Base-by-base conservation (phyloP, 495 filamentous ascomycete species). In the Gamarada debralockiae region DNA sequence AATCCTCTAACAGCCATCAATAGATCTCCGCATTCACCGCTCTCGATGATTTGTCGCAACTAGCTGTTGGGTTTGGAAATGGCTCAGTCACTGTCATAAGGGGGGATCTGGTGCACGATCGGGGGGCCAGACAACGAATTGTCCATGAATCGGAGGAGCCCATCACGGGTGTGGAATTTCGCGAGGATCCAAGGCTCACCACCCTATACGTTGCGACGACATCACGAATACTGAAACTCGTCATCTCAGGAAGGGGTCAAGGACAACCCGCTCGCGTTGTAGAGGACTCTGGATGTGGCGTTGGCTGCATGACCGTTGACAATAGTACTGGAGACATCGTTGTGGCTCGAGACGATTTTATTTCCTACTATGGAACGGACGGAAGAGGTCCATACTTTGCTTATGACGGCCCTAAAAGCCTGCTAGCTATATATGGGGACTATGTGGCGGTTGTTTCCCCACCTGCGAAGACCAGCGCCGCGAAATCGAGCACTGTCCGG, bases 131-230 rank as follows among this genome's bases (percentile, higher is more conserved):
- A 65, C 93, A 98, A 66, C 82, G 95, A 20, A 92, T 92, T 23
- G 90, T 98, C 23, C 95, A 95, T 69, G 93, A 97, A 62, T 96
- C 92, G 2, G 91, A 97, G 59, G 93, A 98, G 60, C 93, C 93
- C 0, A 85, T 98, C 33, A 98, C 93, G 0, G 93, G 90, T 3
- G 84, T 96, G 18, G 86, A 89, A 49, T 81, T 95, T 55, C 75
- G 81, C 24, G 79, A 84, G 50, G 83, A 83, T 8, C 67, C 66
- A 2, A 80, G 70, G 45, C 61, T 78, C 45, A 92, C 84, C 1
- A 89, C 88, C 0, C 78, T 98, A 0, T 98, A 95, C 65, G 86
- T 97, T 45, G 84, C 93, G 6, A 98, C 93, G 0, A 97, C 92
- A 10, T 87, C 81, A 24, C 80, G 91, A n/a, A 88, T 98, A 22